phyloP scores from a whole-genome alignment of 345 rosid species.

The Citrus sinensis region DNA sequence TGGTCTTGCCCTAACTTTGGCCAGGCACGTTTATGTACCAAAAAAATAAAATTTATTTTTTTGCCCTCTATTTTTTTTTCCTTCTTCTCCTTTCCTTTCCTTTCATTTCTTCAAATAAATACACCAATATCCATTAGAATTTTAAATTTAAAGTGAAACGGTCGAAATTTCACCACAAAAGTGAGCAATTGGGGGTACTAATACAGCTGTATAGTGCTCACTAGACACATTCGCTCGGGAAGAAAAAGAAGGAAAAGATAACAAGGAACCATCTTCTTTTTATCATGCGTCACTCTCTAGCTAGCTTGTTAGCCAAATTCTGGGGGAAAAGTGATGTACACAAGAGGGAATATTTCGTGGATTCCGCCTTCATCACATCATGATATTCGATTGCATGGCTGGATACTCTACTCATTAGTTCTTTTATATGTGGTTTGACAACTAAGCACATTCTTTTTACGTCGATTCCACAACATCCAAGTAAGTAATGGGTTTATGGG shows the following conservation, averaged over 20 bases:
- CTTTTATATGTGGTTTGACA: neutral
- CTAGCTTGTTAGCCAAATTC: neutral
- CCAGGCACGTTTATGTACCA: too few species aligned
- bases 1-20: too few species aligned
- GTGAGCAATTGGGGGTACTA: too few species aligned
- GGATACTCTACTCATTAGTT: neutral
- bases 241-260: neutral
- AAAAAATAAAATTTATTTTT: too few species aligned
- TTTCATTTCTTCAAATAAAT: too few species aligned
- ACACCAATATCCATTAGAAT: too few species aligned
- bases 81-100: too few species aligned
- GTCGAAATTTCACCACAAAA: too few species aligned
- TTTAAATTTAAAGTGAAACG: too few species aligned
- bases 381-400: too few species aligned
- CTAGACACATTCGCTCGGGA: neutral
- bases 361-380: neutral
- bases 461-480: slow-evolving; percentile 1
- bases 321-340: neutral
- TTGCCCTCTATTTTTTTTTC: too few species aligned
- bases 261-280: slow-evolving; percentile 10
- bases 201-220: neutral
- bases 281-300: slow-evolving; percentile 5
- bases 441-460: neutral
- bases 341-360: neutral
- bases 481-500: neutral